Evolutionary conservation across 257 asterid species (phyloP).

Genomic region (Solanum chmielewskii): DNA sequence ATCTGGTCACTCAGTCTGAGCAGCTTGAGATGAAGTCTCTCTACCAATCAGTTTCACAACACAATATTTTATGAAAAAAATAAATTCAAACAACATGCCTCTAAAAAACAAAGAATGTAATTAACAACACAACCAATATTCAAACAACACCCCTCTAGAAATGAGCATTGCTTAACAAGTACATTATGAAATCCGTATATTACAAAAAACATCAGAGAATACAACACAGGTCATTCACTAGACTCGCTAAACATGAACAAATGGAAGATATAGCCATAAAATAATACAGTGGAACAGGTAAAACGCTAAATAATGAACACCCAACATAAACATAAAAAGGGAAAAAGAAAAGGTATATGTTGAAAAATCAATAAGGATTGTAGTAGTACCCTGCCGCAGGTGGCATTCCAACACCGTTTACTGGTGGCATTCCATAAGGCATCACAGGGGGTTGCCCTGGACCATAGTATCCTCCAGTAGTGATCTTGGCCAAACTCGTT

Average conservation of each 20-base stretch:
- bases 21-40: background rate
- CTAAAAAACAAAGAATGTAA: background rate
- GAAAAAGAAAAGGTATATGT: background rate
- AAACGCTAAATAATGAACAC: background rate
- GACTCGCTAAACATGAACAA: conserved; percentile 18
- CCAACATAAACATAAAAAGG: background rate
- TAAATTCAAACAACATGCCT: background rate
- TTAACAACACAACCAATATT: background rate
- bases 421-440: conserved; percentile 71
- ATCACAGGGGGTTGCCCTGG: conserved; percentile 32
- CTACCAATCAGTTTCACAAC: background rate
- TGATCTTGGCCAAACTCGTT: conserved; percentile 55
- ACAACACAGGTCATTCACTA: conserved; percentile 3
- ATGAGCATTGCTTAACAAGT: background rate
- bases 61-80: background rate
- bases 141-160: background rate
- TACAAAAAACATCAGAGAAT: background rate
- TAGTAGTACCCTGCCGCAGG: conserved; percentile 36
- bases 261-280: conserved; percentile 22
- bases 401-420: conserved; percentile 22
- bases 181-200: background rate
- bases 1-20: background rate
- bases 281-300: conserved; percentile 17
- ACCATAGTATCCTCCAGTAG: conserved; percentile 46
- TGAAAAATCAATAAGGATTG: conserved; percentile 29